Evolutionary conservation across 768 basidiomycete genomes (phyloP).

Genomic region (Kwoniella newhampshirensis): DNA sequence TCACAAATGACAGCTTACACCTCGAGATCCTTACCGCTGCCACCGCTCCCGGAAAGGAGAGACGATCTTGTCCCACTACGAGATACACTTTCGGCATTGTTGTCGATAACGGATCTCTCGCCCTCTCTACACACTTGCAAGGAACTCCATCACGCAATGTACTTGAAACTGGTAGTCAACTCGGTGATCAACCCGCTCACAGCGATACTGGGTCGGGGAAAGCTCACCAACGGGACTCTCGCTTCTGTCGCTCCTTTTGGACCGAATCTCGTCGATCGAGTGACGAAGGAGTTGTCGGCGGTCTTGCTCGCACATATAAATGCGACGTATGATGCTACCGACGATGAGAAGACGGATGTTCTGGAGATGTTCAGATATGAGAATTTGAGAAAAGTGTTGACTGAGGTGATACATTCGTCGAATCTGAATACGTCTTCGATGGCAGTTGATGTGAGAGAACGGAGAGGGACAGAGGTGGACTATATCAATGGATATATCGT

Average conservation of each 20-base stretch:
- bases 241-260: slow-evolving; percentile 24
- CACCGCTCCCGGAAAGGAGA: slow-evolving; percentile 6
- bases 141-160: slow-evolving; percentile 67
- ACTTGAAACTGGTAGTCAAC: slow-evolving; percentile 79
- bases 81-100: slow-evolving; percentile 67
- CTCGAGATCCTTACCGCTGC: slow-evolving; percentile 16
- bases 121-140: slow-evolving; percentile 67
- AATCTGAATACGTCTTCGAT: slow-evolving; percentile 75
- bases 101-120: slow-evolving; percentile 60
- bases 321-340: not conserved
- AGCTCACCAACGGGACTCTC: slow-evolving; percentile 74
- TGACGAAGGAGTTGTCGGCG: slow-evolving; percentile 66
- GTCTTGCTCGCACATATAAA: slow-evolving; percentile 59
- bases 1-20: not conserved
- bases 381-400: slow-evolving; percentile 3
- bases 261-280: not conserved
- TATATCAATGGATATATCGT: slow-evolving; percentile 80
- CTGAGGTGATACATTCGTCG: slow-evolving; percentile 58
- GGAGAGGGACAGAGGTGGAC: slow-evolving; percentile 70
- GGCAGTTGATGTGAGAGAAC: slow-evolving; percentile 67
- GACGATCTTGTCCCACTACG: slow-evolving; percentile 64
- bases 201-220: slow-evolving; percentile 62
- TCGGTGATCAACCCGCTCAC: slow-evolving; percentile 81
- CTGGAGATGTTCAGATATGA: slow-evolving; percentile 4
- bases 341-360: not conserved